A percentile compares a stretch with the other conserved stretches of the same genome.
Evolutionary conservation across 2,329 filamentous ascomycete genomes (phyloP).

Genomic region (Emericellopsis cladophorae): DNA sequence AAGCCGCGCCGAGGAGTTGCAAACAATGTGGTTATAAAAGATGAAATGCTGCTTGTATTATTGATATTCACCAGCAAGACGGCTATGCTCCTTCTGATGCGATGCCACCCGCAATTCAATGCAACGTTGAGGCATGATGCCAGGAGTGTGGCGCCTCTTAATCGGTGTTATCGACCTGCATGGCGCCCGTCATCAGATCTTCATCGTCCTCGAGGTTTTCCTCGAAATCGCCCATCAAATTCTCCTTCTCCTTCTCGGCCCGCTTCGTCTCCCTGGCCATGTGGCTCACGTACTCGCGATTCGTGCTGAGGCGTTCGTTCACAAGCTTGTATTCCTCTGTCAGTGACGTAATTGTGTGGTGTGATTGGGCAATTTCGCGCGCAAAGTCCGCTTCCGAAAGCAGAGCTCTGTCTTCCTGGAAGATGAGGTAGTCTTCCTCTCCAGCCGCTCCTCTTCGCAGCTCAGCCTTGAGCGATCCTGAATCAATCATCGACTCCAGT

Average conservation of each 20-base stretch:
- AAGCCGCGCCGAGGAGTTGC: too few relatives aligned
- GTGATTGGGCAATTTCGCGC: slow-evolving; percentile 26
- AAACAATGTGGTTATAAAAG: too few relatives aligned
- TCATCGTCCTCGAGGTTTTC: slow-evolving; percentile 40
- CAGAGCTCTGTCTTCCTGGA: slow-evolving; percentile 26
- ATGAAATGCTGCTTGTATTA: too few relatives aligned
- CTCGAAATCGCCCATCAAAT: slow-evolving; percentile 26
- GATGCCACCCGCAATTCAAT: too few relatives aligned
- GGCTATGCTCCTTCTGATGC: too few relatives aligned
- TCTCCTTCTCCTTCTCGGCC: slow-evolving; percentile 26
- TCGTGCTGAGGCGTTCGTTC: slow-evolving; percentile 39
- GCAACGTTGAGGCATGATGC: background rate
- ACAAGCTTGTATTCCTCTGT: slow-evolving; percentile 35
- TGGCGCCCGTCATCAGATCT: slow-evolving; percentile 42
- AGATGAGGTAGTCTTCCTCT: slow-evolving; percentile 37
- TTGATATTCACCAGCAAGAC: too few relatives aligned
- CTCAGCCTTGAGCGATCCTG: slow-evolving; percentile 37
- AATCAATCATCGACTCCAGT: slow-evolving; percentile 41
- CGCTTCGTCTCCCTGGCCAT: slow-evolving; percentile 31
- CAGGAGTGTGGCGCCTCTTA: background rate
- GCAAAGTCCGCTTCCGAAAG: slow-evolving; percentile 39
- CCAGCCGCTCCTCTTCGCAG: slow-evolving; percentile 13
- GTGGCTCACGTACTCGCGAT: slow-evolving; percentile 41
- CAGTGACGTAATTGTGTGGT: slow-evolving; percentile 29
- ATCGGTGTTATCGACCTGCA: slow-evolving; percentile 3